phyloP scores from a whole-genome alignment of 2,329 filamentous ascomycete species.

The Trichophyton mentagrophytes region DNA sequence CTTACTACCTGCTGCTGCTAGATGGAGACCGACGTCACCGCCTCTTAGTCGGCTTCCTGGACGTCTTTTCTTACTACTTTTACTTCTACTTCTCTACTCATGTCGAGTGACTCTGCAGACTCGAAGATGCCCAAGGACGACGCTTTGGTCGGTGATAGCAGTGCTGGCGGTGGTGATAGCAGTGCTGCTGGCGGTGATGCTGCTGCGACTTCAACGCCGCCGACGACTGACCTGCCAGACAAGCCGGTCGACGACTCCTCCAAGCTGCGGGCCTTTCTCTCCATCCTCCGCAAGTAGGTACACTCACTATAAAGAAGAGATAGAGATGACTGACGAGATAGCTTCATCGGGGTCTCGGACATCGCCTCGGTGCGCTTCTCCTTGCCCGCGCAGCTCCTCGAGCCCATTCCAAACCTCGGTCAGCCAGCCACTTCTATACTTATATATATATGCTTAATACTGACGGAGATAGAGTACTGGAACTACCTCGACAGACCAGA shows the following conservation, averaged over 20 bases:
- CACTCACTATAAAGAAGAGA: slow-evolving; percentile 8
- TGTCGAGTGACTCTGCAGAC: neutral
- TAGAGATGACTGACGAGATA: slow-evolving; percentile 25
- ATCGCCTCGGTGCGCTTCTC: slow-evolving; percentile 94
- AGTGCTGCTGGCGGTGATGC: too few species aligned
- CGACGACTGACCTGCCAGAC: too few species aligned
- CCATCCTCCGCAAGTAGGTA: slow-evolving; percentile 72
- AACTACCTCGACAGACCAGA: slow-evolving; percentile 93
- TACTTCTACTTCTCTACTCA: neutral
- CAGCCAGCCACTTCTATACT: neutral
- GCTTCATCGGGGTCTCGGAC: slow-evolving; percentile 91
- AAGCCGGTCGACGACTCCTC: slow-evolving; percentile 54
- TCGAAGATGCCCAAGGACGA: slow-evolving; percentile 1
- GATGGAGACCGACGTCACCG: too few species aligned
- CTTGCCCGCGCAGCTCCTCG: slow-evolving; percentile 83
- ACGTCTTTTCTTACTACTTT: neutral
- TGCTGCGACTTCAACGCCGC: too few species aligned
- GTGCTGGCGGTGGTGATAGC: too few species aligned
- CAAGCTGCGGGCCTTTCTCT: slow-evolving; percentile 78
- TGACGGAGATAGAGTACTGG: slow-evolving; percentile 64
- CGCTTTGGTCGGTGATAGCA: too few species aligned
- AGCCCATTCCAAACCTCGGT: slow-evolving; percentile 86
- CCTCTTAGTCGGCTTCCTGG: too few species aligned
- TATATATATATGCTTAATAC: slow-evolving; percentile 10
- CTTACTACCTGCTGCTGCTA: neutral